A percentile compares a stretch with the other conserved stretches of the same genome.
These are phyloP conservation scores for Phycomyces nitens DNA, from an alignment of 192 early-diverging fungal species.

Conservation along the genomic window DNA sequence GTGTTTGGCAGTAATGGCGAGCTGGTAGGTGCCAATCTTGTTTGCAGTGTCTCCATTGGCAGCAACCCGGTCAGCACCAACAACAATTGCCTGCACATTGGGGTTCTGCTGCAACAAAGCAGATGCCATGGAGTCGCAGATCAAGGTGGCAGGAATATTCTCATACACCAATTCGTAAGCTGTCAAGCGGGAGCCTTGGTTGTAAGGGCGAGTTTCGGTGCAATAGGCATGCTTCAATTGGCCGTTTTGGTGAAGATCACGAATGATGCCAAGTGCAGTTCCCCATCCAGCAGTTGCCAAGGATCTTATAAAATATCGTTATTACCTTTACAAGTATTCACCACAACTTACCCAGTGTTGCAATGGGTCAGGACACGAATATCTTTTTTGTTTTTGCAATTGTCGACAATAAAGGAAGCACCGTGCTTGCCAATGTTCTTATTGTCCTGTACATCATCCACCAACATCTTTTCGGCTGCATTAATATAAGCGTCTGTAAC, in stretches of 20 bases:
- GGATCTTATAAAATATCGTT: slow-evolving; percentile 36
- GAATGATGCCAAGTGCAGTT: slow-evolving; percentile 93
- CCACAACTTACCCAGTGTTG: slow-evolving; percentile 80
- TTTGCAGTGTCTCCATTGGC: slow-evolving; percentile 97
- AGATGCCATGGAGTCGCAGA: slow-evolving; percentile 91
- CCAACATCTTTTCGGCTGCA: slow-evolving; percentile 81
- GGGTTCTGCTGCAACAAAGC: slow-evolving; percentile 63
- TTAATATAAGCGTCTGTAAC: slow-evolving; percentile 64
- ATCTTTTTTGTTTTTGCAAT: slow-evolving; percentile 35
- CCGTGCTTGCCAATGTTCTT: slow-evolving; percentile 79
- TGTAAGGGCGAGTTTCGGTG: slow-evolving; percentile 97
- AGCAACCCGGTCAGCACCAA: slow-evolving; percentile 95
- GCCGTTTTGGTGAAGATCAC: slow-evolving; percentile 57
- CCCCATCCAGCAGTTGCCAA: slow-evolving; percentile 82
- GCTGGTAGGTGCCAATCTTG: slow-evolving; percentile 98
- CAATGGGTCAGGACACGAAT: slow-evolving; percentile 89
- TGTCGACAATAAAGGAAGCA: slow-evolving; percentile 65
- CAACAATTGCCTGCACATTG: slow-evolving; percentile 79
- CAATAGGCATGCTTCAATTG: slow-evolving; percentile 79
- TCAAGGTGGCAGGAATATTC: slow-evolving; percentile 85
- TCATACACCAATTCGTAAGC: slow-evolving; percentile 93
- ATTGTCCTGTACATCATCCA: slow-evolving; percentile 84
- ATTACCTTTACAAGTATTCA: slow-evolving; percentile 5
- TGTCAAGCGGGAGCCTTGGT: slow-evolving; percentile 93
- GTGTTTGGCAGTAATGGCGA: slow-evolving; percentile 86